phyloP scores from a whole-genome alignment of 257 asterid species.

The Fraxinus excelsior region DNA sequence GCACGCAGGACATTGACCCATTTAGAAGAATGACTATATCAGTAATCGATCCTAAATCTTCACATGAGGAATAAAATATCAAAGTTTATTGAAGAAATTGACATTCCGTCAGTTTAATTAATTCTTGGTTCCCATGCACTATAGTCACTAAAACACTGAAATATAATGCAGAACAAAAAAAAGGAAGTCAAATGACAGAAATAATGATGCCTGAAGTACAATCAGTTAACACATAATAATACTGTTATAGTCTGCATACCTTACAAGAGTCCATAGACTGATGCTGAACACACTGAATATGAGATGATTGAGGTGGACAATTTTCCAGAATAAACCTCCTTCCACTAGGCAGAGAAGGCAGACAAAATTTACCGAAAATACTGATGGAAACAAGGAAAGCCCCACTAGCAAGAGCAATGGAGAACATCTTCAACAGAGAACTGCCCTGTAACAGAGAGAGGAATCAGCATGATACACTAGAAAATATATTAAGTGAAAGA shows the following conservation, averaged over 20 bases:
- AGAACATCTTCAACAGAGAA: constrained; percentile 54
- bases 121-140: neutral
- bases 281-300: constrained; percentile 33
- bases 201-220: neutral
- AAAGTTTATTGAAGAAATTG: neutral
- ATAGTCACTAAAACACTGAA: neutral
- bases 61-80: constrained; percentile 7
- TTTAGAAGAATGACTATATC: constrained; percentile 3
- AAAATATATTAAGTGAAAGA: constrained; percentile 15
- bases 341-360: constrained; percentile 50
- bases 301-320: constrained; percentile 38
- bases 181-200: neutral
- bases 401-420: constrained; percentile 60
- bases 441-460: constrained; percentile 54
- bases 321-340: constrained; percentile 37
- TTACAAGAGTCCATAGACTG: constrained; percentile 44
- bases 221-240: neutral
- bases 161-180: neutral
- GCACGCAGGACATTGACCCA: neutral
- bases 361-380: constrained; percentile 48
- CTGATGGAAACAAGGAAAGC: constrained; percentile 56
- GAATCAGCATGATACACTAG: constrained; percentile 13
- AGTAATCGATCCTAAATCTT: constrained; percentile 2
- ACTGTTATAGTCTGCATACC: constrained; percentile 48
- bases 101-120: neutral